Percentiles rank a stretch among this genome's conserved stretches.
Conservation (phyloP, 2,329 filamentous ascomycete species). For the Annulohypoxylon truncatum region DNA sequence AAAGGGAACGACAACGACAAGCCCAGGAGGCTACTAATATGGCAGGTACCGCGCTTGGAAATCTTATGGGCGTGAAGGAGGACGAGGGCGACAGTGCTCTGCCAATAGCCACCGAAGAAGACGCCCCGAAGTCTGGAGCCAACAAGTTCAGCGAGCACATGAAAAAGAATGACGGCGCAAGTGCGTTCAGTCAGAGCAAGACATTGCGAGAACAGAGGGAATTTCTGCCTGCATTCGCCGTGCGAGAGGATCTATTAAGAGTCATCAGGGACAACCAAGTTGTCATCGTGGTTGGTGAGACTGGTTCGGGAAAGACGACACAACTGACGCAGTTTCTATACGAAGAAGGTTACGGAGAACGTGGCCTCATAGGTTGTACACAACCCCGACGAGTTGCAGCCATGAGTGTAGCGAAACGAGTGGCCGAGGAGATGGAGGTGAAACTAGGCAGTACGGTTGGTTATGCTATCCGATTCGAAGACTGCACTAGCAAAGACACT, state of each 20-base stretch:
- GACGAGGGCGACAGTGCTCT: constrained; percentile 91
- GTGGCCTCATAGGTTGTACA: constrained; percentile 94
- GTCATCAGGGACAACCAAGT: constrained; percentile 98
- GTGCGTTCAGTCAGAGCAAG: constrained; percentile 93
- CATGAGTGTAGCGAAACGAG: constrained; percentile 98
- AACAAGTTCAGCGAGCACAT: constrained; percentile 91
- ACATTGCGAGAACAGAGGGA: constrained; percentile 90
- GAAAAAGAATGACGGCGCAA: constrained; percentile 87
- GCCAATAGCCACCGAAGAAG: constrained; percentile 78
- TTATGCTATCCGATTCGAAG: constrained; percentile 98
- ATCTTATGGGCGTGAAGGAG: constrained; percentile 95
- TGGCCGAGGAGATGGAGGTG: constrained; percentile 98
- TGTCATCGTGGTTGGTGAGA: constrained; percentile 95
- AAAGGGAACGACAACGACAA: constrained; percentile 92
- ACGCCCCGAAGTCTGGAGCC: constrained; percentile 68
- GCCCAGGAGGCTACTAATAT: constrained; percentile 95
- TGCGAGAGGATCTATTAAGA: constrained; percentile 89
- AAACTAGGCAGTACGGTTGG: constrained; percentile 88
- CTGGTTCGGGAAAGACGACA: constrained; percentile 96
- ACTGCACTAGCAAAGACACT: constrained; percentile 95
- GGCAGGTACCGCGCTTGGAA: constrained; percentile 90
- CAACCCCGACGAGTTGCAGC: constrained; percentile 96
- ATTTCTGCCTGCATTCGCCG: constrained; percentile 93
- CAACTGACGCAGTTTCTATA: constrained; percentile 96
- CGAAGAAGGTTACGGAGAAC: constrained; percentile 91